A percentile compares a stretch with the other conserved stretches of the same genome.
Evolutionary conservation across 495 filamentous ascomycete species (phyloP).

Genomic region (Penicillium salamii): DNA sequence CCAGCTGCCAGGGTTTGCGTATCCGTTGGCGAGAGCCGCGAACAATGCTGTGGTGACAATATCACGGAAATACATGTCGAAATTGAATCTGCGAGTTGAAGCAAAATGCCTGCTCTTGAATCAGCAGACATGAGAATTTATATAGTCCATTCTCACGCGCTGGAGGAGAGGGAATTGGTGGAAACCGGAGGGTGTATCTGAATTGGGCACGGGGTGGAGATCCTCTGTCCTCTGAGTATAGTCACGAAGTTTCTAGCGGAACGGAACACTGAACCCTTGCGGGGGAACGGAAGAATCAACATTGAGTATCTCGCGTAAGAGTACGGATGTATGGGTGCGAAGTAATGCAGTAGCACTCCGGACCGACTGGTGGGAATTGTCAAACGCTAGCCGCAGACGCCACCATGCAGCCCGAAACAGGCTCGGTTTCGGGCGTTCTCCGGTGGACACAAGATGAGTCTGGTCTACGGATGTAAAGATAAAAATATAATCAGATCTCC

Average conservation of each 20-base stretch:
- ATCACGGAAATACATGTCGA: constrained; percentile 5
- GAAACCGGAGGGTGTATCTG: background rate
- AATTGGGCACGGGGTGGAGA: background rate
- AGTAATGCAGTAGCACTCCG: too few relatives aligned
- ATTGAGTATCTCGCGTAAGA: too few relatives aligned
- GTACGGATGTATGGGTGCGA: too few relatives aligned
- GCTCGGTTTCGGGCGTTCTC: background rate
- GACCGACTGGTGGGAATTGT: constrained; percentile 19
- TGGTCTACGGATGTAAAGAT: constrained; percentile 10
- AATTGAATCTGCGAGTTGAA: background rate
- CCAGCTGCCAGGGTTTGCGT: constrained; percentile 56
- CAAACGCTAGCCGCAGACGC: background rate
- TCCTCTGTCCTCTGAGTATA: too few relatives aligned
- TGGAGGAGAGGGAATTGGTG: constrained; percentile 4
- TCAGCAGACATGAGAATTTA: background rate
- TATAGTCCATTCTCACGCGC: background rate
- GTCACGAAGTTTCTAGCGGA: too few relatives aligned
- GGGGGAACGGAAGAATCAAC: too few relatives aligned
- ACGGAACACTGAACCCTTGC: too few relatives aligned
- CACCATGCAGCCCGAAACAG: constrained; percentile 2
- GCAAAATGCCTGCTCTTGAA: background rate
- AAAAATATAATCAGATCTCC: too few relatives aligned
- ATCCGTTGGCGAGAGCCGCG: constrained; percentile 33
- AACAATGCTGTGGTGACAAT: constrained; percentile 10
- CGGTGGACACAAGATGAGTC: background rate